Base-by-base conservation (phyloP, 208 protist genomes). In the Wallacemonas sp. region DNA sequence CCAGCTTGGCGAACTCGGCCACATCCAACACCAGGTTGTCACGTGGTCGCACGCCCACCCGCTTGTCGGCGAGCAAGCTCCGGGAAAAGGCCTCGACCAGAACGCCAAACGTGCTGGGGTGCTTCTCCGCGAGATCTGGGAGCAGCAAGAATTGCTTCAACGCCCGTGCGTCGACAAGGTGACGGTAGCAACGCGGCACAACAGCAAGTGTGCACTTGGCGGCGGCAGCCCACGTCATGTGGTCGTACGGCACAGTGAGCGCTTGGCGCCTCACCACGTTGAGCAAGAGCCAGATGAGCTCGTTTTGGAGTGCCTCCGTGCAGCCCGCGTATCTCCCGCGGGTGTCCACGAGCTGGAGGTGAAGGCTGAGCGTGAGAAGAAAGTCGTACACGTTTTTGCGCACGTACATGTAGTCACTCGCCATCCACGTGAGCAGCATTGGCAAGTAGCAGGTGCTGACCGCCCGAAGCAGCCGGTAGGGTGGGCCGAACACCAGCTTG, bases 361-460 rank as follows among this genome's bases (percentile, higher is more conserved):
- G 91, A 48, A 87, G 70, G 27, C 82, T 85, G 11, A 96, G 73
- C 41, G 84, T 93, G 11, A 94, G 41, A 1, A 96, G 43, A 52
- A 96, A 84, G 72, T 94, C 88, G 71, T 94, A 96, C 36, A 96
- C 91, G 66, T 96, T 87, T 46, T 83, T 83, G 61, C 86, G 81
- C 62, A 96, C 87, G 65, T 83, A 96, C 29, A 92, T 67, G 66
- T 96, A 96, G 55, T 92, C 87, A 66, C 81, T 93, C 61, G 80
- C 70, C 87, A 94, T 93, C 78, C 86, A 82, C 32, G 78, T 72
- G 32, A 93, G 83, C 32, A 94, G 69, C 58, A 79, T 87, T 26
- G 87, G 85, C 34, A 93, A 60, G 58, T 90, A 94, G 61, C 83
- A 92, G n/a, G 92, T 69, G 24, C 74, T 93, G 19, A 94, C 85